Conservation (phyloP, 164 flowering plant species). For the Nymphaea colorata region DNA sequence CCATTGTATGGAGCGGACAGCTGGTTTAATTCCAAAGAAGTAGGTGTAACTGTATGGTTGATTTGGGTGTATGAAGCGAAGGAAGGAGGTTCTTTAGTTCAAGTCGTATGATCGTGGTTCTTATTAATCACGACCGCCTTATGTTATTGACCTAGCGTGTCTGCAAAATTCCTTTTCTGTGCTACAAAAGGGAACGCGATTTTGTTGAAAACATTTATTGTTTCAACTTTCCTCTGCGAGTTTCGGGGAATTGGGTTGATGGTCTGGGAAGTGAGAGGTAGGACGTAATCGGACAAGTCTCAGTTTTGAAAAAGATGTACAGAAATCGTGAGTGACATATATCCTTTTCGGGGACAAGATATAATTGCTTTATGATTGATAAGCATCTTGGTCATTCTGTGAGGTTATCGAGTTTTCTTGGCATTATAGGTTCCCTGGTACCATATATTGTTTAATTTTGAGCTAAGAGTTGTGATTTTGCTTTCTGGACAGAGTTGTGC, state of each 20-base stretch:
- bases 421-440: background rate
- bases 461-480: background rate
- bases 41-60: background rate
- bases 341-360: background rate
- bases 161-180: background rate
- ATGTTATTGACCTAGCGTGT: background rate
- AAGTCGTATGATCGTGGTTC: background rate
- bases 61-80: background rate
- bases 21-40: background rate
- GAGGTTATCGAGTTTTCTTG: background rate
- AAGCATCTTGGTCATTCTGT: background rate
- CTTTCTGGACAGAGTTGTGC: constrained; percentile 21
- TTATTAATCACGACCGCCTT: background rate
- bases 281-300: too few species aligned
- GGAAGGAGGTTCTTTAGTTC: background rate
- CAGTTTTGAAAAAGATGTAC: background rate
- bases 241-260: too few species aligned
- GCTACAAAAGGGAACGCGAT: background rate
- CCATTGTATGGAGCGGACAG: background rate
- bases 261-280: too few species aligned
- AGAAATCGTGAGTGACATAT: background rate
- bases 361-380: too few species aligned
- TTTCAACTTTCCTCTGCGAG: too few species aligned
- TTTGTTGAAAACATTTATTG: too few species aligned
- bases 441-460: background rate